Evolutionary conservation across 2,329 filamentous ascomycete species (phyloP).

Genomic region (Aspergillus transmontanensis): DNA sequence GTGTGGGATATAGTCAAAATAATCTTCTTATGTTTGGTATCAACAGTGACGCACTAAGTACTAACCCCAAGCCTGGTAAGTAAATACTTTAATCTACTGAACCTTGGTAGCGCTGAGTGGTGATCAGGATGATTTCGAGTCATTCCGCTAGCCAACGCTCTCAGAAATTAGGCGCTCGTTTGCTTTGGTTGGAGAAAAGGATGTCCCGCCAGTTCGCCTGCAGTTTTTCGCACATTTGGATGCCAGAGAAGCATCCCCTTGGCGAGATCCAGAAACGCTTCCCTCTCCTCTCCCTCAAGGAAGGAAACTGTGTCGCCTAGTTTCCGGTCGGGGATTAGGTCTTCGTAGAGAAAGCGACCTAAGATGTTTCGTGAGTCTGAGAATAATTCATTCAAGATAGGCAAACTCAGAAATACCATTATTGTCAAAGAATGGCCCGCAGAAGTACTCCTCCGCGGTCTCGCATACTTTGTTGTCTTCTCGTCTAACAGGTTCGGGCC

Average conservation of each 20-base stretch:
- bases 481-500: slow-evolving; percentile 31
- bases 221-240: slow-evolving; percentile 30
- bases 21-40: no score
- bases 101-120: no score
- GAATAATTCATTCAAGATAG: slow-evolving; percentile 19
- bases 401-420: slow-evolving; percentile 28
- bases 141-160: background rate
- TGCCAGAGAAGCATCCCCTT: slow-evolving; percentile 37
- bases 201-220: slow-evolving; percentile 31
- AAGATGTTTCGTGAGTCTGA: slow-evolving; percentile 24
- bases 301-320: slow-evolving; percentile 31
- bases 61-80: no score
- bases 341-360: slow-evolving; percentile 37
- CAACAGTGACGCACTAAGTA: no score
- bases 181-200: slow-evolving; percentile 34
- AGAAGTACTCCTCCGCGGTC: slow-evolving; percentile 38
- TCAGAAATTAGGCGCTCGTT: slow-evolving; percentile 25
- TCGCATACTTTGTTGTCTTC: slow-evolving; percentile 33
- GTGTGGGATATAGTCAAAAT: no score
- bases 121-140: background rate
- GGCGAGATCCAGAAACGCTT: slow-evolving; percentile 34
- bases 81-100: no score
- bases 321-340: slow-evolving; percentile 36
- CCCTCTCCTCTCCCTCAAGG: slow-evolving; percentile 32
- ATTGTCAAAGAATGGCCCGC: slow-evolving; percentile 41